phyloP scores from a whole-genome alignment of 768 basidiomycete species.

The Russula compacta region DNA sequence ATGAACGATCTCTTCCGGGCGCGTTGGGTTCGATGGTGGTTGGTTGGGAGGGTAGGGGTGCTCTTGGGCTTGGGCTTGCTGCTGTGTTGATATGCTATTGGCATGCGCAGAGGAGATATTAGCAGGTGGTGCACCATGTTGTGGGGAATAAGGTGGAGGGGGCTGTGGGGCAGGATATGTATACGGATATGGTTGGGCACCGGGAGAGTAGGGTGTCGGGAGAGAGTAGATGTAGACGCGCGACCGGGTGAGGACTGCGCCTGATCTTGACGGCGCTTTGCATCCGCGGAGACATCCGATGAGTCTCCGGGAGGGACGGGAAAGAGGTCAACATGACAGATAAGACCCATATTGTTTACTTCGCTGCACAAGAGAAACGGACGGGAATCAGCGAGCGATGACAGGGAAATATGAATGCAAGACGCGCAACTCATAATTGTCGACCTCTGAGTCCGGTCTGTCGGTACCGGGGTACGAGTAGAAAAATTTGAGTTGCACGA shows the following conservation, averaged over 20 bases:
- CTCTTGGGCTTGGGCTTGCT: neutral
- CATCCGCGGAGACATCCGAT: neutral
- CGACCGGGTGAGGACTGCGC: constrained; percentile 7
- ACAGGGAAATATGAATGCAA: neutral
- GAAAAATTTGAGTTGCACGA: constrained; percentile 23
- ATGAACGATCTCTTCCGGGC: constrained; percentile 34
- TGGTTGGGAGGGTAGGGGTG: constrained; percentile 7
- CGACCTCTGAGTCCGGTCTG: constrained; percentile 12
- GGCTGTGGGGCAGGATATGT: constrained; percentile 20
- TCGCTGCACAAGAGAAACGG: constrained; percentile 32
- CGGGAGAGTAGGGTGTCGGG: constrained; percentile 20
- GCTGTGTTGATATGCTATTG: constrained; percentile 3
- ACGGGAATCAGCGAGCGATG: neutral
- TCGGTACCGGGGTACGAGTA: constrained; percentile 12
- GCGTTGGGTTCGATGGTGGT: constrained; percentile 9
- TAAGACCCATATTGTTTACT: constrained; percentile 52
- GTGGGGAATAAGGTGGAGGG: constrained; percentile 1
- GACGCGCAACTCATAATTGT: constrained; percentile 18
- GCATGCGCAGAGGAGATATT: neutral
- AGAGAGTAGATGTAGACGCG: constrained; percentile 18
- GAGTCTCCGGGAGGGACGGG: constrained; percentile 33
- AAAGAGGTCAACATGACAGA: constrained; percentile 74
- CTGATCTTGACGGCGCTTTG: constrained; percentile 11
- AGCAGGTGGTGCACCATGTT: constrained; percentile 1
- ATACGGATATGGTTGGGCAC: constrained; percentile 18